Conservation (phyloP, 345 rosid genomes). For the Noccaea bulbosa region DNA sequence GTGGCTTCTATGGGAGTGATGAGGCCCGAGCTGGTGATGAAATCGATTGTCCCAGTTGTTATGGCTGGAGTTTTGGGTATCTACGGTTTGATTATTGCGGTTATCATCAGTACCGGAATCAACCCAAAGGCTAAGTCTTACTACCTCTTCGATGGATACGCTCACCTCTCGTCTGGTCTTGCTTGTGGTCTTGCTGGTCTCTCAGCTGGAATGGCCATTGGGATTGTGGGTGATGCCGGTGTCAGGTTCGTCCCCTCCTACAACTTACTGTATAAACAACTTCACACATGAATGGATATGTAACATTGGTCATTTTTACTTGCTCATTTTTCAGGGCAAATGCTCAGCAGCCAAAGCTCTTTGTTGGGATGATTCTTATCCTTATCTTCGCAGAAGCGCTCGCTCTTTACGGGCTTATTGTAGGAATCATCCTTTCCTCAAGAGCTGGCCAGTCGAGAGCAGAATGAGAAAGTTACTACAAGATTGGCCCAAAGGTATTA, state of each 20-base stretch:
- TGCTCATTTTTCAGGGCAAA: constrained; percentile 41
- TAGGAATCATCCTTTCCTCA: constrained; percentile 47
- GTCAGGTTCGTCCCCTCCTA: constrained; percentile 42
- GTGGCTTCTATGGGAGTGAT: constrained; percentile 51
- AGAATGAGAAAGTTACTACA: constrained; percentile 33
- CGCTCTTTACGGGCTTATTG: constrained; percentile 49
- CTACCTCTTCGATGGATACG: constrained; percentile 50
- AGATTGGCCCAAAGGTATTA: constrained; percentile 12
- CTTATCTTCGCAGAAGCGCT: constrained; percentile 50
- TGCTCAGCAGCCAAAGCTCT: constrained; percentile 52
- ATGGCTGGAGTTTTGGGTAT: constrained; percentile 53
- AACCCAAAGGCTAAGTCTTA: constrained; percentile 52
- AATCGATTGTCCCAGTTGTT: constrained; percentile 47
- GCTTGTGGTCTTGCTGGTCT: constrained; percentile 52
- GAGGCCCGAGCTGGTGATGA: constrained; percentile 51
- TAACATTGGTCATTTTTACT: constrained; percentile 16
- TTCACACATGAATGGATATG: background rate
- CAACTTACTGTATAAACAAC: background rate
- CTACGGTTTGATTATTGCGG: constrained; percentile 48
- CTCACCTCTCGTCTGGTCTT: constrained; percentile 48
- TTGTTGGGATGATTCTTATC: constrained; percentile 49
- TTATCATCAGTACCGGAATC: constrained; percentile 51
- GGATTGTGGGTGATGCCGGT: constrained; percentile 49
- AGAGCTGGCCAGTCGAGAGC: constrained; percentile 52
- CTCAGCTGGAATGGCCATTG: constrained; percentile 51